A percentile compares a stretch with the other conserved stretches of the same genome.
Evolutionary conservation across 371 early-diverging fungal species (phyloP).

Genomic region (Mucor piriformis): DNA sequence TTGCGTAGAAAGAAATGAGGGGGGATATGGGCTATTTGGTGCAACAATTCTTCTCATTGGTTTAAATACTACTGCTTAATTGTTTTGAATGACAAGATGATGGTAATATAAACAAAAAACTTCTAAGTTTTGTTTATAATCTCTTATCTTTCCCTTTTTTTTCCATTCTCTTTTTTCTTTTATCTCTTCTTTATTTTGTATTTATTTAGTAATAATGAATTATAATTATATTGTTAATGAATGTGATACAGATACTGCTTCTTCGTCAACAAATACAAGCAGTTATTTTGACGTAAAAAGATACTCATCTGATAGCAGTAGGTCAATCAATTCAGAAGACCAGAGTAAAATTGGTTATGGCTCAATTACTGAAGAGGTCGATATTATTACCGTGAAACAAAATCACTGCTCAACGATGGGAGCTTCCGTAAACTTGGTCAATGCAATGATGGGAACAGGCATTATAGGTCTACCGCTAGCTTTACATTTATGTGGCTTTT

Average conservation of each 20-base stretch:
- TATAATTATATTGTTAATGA: background rate
- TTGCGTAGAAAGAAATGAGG: too few relatives aligned
- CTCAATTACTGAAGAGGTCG: background rate
- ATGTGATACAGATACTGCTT: background rate
- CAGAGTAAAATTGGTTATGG: background rate
- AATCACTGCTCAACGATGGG: constrained; percentile 7
- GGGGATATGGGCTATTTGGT: too few relatives aligned
- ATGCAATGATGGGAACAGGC: constrained; percentile 65
- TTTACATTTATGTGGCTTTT: constrained; percentile 55
- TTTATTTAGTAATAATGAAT: background rate
- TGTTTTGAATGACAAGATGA: background rate
- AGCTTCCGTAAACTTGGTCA: constrained; percentile 49
- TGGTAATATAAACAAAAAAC: background rate
- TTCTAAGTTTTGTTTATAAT: background rate
- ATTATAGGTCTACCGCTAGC: constrained; percentile 60
- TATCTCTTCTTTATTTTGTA: background rate
- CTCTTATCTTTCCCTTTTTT: background rate
- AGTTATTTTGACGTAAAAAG: background rate
- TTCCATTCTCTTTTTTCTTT: background rate
- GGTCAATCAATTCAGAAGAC: background rate
- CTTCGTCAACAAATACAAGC: background rate
- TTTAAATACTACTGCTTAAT: background rate
- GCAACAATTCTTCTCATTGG: too few relatives aligned
- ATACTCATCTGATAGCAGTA: background rate
- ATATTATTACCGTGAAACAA: background rate